Percentiles rank a stretch among this genome's conserved stretches.
These are phyloP conservation scores for Rhizophora mangle DNA, from an alignment of 345 rosid genomes.

Conservation along the genomic window DNA sequence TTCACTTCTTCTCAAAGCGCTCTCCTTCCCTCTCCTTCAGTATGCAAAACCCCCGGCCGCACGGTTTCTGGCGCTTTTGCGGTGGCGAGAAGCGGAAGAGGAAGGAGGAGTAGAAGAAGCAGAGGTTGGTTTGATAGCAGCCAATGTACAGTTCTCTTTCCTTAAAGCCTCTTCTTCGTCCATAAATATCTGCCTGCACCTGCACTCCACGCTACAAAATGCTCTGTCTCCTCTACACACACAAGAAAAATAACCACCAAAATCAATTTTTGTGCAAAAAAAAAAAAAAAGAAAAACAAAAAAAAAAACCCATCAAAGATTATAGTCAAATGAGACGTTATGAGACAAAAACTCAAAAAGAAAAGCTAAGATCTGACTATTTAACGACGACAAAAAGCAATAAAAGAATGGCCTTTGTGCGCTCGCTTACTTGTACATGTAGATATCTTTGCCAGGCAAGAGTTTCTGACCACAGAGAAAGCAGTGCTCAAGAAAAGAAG, in stretches of 20 bases:
- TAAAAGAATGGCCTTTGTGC: neutral
- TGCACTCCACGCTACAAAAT: conserved; percentile 89
- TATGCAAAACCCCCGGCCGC: conserved; percentile 63
- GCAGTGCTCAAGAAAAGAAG: conserved; percentile 61
- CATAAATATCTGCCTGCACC: conserved; percentile 76
- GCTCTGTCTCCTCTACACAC: conserved; percentile 65
- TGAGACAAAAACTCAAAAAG: neutral
- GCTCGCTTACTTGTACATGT: conserved; percentile 81
- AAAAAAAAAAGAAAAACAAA: neutral
- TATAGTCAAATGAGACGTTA: neutral
- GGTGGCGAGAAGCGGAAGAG: conserved; percentile 29
- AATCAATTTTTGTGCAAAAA: neutral
- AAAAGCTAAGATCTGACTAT: conserved; percentile 10
- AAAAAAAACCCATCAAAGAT: neutral
- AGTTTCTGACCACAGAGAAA: conserved; percentile 68
- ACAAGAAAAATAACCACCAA: neutral
- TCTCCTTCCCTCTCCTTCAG: conserved; percentile 25
- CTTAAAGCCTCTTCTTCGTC: conserved; percentile 64
- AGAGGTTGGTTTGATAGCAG: conserved; percentile 34
- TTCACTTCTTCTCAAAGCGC: neutral
- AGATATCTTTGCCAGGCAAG: conserved; percentile 71
- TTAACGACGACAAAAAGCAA: neutral
- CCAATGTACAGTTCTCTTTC: conserved; percentile 45
- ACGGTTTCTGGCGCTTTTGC: conserved; percentile 47
- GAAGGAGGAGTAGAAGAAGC: conserved; percentile 29